Conservation (phyloP, 805 yeast species). For the Kodamaea kakaduensis region DNA sequence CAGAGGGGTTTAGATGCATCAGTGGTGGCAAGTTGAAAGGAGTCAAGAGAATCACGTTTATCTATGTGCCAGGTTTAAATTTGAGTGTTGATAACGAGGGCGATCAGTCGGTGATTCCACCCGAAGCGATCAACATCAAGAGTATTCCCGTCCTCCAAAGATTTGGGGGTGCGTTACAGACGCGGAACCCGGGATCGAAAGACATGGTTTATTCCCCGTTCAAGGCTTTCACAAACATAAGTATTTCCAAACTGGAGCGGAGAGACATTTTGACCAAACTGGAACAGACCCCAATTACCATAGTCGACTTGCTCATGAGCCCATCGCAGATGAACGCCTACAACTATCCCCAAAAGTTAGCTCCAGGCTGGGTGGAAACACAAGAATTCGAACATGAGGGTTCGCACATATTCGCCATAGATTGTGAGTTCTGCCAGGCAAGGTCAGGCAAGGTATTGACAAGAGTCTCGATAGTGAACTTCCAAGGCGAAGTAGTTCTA, state of each 20-base stretch:
- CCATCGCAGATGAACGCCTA: conserved; percentile 45
- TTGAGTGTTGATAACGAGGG: conserved; percentile 1
- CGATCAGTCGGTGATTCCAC: background rate
- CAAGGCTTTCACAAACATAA: conserved; percentile 52
- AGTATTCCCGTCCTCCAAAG: conserved; percentile 31
- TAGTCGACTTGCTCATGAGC: conserved; percentile 52
- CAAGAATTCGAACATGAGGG: conserved; percentile 49
- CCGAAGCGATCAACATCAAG: conserved; percentile 8
- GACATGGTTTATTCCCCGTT: conserved; percentile 52
- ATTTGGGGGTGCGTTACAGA: conserved; percentile 45
- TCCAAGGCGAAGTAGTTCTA: conserved; percentile 53
- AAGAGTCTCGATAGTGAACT: conserved; percentile 70
- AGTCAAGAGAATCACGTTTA: conserved; percentile 17
- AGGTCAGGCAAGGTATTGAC: conserved; percentile 64
- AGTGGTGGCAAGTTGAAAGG: background rate
- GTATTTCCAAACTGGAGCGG: conserved; percentile 55
- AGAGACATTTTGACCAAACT: conserved; percentile 32
- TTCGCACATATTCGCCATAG: conserved; percentile 70
- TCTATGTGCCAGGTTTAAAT: conserved; percentile 62
- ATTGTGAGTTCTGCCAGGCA: conserved; percentile 89
- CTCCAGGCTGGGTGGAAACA: conserved; percentile 54
- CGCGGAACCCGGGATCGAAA: conserved; percentile 64
- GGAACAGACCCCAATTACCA: conserved; percentile 34
- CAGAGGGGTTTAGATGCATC: background rate
- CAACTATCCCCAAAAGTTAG: conserved; percentile 51